These are phyloP conservation scores for Saussurea involucrata DNA, from an alignment of 129 eudicot genomes.

Conservation along the genomic window DNA sequence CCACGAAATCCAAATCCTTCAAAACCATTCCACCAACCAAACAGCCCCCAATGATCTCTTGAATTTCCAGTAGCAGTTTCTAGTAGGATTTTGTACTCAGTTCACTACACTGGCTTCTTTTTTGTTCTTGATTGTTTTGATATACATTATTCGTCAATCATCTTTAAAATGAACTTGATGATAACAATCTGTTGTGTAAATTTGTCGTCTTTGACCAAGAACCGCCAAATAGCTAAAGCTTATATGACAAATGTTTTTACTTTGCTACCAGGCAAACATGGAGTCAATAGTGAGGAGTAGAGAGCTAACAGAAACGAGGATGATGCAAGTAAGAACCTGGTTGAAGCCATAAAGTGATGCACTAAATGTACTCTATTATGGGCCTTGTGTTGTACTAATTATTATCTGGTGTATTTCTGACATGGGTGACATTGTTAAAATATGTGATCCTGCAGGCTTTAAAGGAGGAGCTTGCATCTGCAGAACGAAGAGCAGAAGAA, in stretches of 20 bases:
- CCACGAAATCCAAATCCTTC: too few species aligned
- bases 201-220: not conserved
- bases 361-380: not conserved
- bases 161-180: slow-evolving; percentile 1
- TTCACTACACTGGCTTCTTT: slow-evolving; percentile 12
- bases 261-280: slow-evolving; percentile 71
- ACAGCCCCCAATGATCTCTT: slow-evolving; percentile 1
- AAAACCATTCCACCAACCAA: too few species aligned
- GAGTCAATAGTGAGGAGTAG: slow-evolving; percentile 90
- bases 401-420: not conserved
- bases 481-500: slow-evolving; percentile 90
- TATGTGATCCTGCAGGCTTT: slow-evolving; percentile 56
- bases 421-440: slow-evolving; percentile 9
- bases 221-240: slow-evolving; percentile 3
- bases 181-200: not conserved
- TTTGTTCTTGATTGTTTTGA: slow-evolving; percentile 8
- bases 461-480: slow-evolving; percentile 87
- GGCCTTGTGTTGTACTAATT: not conserved
- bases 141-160: not conserved
- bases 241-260: slow-evolving; percentile 7
- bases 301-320: slow-evolving; percentile 94
- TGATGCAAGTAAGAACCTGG: slow-evolving; percentile 88
- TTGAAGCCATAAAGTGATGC: slow-evolving; percentile 14
- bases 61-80: slow-evolving; percentile 7
- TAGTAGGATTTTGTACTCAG: not conserved